phyloP scores from a whole-genome alignment of 192 early-diverging fungal genomes.

The Coemansia sp. region DNA sequence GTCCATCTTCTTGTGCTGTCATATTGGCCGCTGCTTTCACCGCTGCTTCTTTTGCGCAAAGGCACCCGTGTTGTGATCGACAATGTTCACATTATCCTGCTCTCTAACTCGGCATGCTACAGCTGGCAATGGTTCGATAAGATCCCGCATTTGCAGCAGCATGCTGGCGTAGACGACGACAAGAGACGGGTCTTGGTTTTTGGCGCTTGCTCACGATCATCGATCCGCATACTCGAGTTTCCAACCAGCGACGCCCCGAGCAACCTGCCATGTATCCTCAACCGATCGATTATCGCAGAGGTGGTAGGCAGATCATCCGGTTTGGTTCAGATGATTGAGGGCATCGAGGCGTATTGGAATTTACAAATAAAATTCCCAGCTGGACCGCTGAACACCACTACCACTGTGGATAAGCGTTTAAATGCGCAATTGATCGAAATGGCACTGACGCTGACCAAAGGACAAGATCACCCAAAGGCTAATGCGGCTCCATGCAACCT shows the following conservation, averaged over 20 bases:
- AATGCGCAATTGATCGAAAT: constrained; percentile 14
- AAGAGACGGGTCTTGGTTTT: constrained; percentile 23
- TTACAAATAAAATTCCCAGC: constrained; percentile 31
- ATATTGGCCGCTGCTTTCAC: constrained; percentile 36
- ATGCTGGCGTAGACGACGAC: not conserved
- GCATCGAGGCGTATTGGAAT: constrained; percentile 35
- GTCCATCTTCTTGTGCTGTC: constrained; percentile 35
- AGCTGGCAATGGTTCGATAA: constrained; percentile 40
- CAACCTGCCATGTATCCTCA: constrained; percentile 1
- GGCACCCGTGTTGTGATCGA: constrained; percentile 39
- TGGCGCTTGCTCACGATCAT: constrained; percentile 38
- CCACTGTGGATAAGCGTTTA: not conserved
- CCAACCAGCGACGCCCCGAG: not conserved
- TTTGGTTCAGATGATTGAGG: constrained; percentile 36
- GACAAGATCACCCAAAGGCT: not conserved
- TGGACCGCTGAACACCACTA: constrained; percentile 1
- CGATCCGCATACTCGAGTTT: constrained; percentile 30
- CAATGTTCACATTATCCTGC: constrained; percentile 31
- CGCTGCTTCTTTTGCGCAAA: constrained; percentile 26
- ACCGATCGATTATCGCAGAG: constrained; percentile 2
- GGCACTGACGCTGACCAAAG: constrained; percentile 10
- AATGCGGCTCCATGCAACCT: not conserved
- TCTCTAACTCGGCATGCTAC: constrained; percentile 29
- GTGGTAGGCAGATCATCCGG: constrained; percentile 13
- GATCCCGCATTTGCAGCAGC: not conserved